These are phyloP conservation scores for Vicia sativa DNA, from an alignment of 306 rosid species.

Conservation along the genomic window DNA sequence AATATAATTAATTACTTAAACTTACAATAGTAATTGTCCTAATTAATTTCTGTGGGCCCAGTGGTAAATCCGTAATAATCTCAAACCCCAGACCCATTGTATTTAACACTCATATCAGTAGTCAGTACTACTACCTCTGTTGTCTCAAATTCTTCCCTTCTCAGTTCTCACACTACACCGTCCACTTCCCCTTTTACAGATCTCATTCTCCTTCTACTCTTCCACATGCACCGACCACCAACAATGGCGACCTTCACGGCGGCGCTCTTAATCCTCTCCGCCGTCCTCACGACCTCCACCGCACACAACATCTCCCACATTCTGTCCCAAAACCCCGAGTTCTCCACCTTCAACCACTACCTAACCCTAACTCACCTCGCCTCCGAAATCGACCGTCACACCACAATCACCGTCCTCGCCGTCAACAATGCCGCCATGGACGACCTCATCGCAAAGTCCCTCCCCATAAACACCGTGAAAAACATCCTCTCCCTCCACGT, in stretches of 20 bases:
- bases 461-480: conserved; percentile 62
- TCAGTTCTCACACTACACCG: neutral
- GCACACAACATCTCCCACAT: conserved; percentile 72
- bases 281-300: neutral
- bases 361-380: conserved; percentile 76
- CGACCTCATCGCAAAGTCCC: conserved; percentile 56
- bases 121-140: no score
- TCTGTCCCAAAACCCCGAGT: conserved; percentile 67
- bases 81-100: conserved; percentile 25
- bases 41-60: neutral
- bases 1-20: no score
- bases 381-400: conserved; percentile 61
- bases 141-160: neutral
- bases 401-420: conserved; percentile 84
- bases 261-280: conserved; percentile 32
- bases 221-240: conserved; percentile 45
- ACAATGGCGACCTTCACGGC: conserved; percentile 31
- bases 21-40: neutral
- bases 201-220: conserved; percentile 8
- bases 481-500: conserved; percentile 92
- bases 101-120: neutral
- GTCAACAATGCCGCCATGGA: conserved; percentile 84
- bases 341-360: conserved; percentile 85
- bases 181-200: conserved; percentile 1
- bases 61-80: conserved; percentile 56